Evolutionary conservation across 768 basidiomycete species (phyloP).

Genomic region (Xanthoconium purpureum): DNA sequence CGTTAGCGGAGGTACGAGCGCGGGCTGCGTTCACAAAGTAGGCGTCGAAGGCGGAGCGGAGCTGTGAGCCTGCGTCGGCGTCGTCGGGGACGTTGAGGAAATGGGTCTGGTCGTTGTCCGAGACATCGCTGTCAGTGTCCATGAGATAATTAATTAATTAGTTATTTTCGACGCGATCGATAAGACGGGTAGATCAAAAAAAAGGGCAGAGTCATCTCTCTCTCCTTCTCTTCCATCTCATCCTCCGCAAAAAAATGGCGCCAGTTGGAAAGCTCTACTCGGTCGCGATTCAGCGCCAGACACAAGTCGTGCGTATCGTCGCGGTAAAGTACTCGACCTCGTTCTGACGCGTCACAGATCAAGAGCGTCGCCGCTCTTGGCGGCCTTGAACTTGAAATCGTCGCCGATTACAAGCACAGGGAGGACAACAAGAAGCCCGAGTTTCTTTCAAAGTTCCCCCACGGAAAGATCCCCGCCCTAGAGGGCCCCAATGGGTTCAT

Average conservation of each 20-base stretch:
- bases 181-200: constrained; percentile 29
- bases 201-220: background rate
- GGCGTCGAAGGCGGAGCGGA: constrained; percentile 72
- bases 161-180: constrained; percentile 26
- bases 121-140: constrained; percentile 29
- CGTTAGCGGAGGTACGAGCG: constrained; percentile 70
- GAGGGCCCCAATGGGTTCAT: constrained; percentile 75
- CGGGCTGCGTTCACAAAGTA: constrained; percentile 73
- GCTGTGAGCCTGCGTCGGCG: constrained; percentile 1
- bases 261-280: constrained; percentile 67
- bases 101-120: constrained; percentile 26
- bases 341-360: constrained; percentile 35
- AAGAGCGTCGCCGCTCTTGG: constrained; percentile 57
- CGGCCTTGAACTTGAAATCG: constrained; percentile 55
- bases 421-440: constrained; percentile 70
- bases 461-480: constrained; percentile 82
- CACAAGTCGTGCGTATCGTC: constrained; percentile 42
- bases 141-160: constrained; percentile 24
- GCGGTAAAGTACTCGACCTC: background rate
- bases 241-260: constrained; percentile 42
- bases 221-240: constrained; percentile 22
- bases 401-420: constrained; percentile 53
- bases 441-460: constrained; percentile 71
- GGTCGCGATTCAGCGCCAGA: constrained; percentile 33
- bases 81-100: constrained; percentile 10